phyloP scores from a whole-genome alignment of 83 land plant genomes.

The Picea abies region DNA sequence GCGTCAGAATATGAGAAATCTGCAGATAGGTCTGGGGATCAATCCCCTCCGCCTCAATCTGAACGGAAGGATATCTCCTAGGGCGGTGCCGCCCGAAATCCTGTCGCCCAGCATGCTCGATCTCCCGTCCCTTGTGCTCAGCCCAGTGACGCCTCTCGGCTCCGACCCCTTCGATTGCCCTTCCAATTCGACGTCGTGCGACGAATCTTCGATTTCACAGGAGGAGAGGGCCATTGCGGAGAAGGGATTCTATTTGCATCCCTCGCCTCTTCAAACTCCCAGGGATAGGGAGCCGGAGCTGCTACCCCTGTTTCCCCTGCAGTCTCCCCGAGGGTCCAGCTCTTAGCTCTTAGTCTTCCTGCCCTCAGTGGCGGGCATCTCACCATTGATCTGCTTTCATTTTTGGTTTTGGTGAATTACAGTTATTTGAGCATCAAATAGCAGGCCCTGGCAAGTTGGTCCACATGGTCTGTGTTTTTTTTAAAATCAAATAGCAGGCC shows the following conservation, averaged over 20 bases:
- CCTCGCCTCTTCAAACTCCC: conserved; percentile 47
- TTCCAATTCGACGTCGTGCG: background rate
- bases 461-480: background rate
- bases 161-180: conserved; percentile 38
- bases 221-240: conserved; percentile 64
- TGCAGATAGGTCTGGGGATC: conserved; percentile 33
- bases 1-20: conserved; percentile 43
- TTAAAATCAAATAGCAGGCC: background rate
- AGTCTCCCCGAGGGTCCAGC: conserved; percentile 47
- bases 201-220: conserved; percentile 22
- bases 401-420: conserved; percentile 8
- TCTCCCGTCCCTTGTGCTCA: conserved; percentile 57
- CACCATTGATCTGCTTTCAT: background rate
- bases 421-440: background rate
- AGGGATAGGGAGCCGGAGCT: conserved; percentile 43
- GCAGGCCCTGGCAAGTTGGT: conserved; percentile 5
- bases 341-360: background rate
- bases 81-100: conserved; percentile 30
- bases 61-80: conserved; percentile 30
- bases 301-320: conserved; percentile 59
- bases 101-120: conserved; percentile 69
- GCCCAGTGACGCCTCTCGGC: conserved; percentile 63
- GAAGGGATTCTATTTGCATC: conserved; percentile 62
- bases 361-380: background rate
- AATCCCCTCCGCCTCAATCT: conserved; percentile 16